Conservation (phyloP, 805 yeast genomes). For the Ogataea zsoltii region DNA sequence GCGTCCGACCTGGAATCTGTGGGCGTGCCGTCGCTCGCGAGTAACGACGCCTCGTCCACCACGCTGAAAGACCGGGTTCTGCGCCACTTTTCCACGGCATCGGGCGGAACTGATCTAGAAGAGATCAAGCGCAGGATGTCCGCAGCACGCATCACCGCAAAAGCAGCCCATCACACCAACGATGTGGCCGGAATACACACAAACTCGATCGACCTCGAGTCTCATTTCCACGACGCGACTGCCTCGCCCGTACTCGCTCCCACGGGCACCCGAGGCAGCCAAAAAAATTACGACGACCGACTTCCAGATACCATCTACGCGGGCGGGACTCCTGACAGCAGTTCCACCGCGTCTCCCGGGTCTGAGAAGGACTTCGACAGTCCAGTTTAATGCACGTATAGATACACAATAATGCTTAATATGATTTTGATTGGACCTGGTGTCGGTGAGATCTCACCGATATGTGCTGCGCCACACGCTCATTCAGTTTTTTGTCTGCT, state of each 20-base stretch:
- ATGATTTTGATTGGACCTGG: not conserved
- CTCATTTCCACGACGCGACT: slow-evolving; percentile 1
- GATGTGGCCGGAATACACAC: slow-evolving; percentile 46
- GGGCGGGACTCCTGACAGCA: slow-evolving; percentile 3
- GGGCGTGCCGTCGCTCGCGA: slow-evolving; percentile 1
- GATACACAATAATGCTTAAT: not conserved
- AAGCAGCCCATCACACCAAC: slow-evolving; percentile 45
- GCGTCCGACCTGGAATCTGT: slow-evolving; percentile 27
- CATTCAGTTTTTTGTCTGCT: not conserved
- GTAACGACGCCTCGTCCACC: not conserved
- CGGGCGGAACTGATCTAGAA: slow-evolving; percentile 31
- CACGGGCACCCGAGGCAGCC: not conserved
- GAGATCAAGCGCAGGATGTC: slow-evolving; percentile 36
- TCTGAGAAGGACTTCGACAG: slow-evolving; percentile 1
- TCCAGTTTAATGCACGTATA: not conserved
- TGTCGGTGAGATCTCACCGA: no score
- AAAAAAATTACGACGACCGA: not conserved
- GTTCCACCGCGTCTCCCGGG: not conserved
- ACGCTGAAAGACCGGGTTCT: slow-evolving; percentile 18
- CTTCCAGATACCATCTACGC: slow-evolving; percentile 7
- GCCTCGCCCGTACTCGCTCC: not conserved
- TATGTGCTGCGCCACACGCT: no score
- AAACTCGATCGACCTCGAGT: slow-evolving; percentile 18
- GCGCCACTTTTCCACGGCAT: slow-evolving; percentile 32
- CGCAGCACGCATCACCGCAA: slow-evolving; percentile 40